phyloP scores from a whole-genome alignment of 139 green algal species.

The Micromonas pusilla region DNA sequence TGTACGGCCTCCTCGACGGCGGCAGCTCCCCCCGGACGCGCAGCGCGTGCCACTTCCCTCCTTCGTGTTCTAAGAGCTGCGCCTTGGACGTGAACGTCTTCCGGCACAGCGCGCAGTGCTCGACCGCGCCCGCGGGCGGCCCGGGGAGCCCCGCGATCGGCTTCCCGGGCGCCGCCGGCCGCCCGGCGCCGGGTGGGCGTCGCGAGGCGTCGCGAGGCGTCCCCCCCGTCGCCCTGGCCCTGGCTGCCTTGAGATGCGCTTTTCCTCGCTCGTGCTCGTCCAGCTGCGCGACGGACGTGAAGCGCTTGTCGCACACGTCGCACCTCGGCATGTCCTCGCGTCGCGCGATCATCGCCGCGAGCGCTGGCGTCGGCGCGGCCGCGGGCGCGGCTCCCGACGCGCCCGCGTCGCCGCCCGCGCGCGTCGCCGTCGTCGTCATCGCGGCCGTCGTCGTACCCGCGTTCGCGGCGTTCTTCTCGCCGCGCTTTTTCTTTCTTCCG shows the following conservation, averaged over 20 bases:
- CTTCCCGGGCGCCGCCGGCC: no score
- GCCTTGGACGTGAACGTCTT: slow-evolving; percentile 9
- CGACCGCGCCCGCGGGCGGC: not conserved
- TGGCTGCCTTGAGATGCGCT: not conserved
- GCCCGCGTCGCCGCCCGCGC: not conserved
- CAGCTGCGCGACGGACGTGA: slow-evolving; percentile 7
- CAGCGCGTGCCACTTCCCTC: slow-evolving; percentile 7
- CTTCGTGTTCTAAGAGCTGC: slow-evolving; percentile 3
- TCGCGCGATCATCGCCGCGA: not conserved
- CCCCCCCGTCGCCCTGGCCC: not conserved
- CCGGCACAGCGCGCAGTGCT: slow-evolving; percentile 12
- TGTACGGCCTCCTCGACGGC: slow-evolving; percentile 19
- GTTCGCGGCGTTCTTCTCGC: not conserved
- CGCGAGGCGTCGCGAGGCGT: no score
- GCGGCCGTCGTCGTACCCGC: no score
- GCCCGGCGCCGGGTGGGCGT: no score
- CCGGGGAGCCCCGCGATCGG: not conserved
- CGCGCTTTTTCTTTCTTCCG: not conserved
- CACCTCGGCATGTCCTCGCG: not conserved
- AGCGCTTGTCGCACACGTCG: not conserved
- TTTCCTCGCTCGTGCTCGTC: slow-evolving; percentile 6
- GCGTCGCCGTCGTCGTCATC: not conserved
- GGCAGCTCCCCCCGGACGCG: not conserved
- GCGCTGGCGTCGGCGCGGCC: not conserved
- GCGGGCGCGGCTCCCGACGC: no score